Evolutionary conservation across 345 rosid species (phyloP), one percentile per base, ranked within the genome.

Genomic region (Clausena lansium): DNA sequence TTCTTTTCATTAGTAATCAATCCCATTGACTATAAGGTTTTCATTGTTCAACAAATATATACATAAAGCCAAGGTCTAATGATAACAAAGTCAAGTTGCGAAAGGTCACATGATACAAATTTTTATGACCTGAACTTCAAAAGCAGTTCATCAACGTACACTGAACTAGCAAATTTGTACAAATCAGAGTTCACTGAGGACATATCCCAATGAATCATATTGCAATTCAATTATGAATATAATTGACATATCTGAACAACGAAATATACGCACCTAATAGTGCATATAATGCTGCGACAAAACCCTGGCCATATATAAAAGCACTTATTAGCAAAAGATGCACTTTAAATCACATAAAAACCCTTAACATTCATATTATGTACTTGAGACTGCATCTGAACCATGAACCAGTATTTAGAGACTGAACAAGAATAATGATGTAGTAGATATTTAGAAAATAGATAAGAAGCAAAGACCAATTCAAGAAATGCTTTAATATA

Each of bases 231-330:
- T 73, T 45, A 61, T 58, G 45, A 74, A 20, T 22, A 73, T 9
- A 61, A 60, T 5, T 73, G 5, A 50, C 9, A 69, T 72, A 68
- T 41, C 24, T 66, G 30, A 17, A 61, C 61, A 61, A 71, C 58
- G 75, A 65, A 75, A 78, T 63, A 45, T 77, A 86, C 94, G 50
- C 71, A 93, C 96, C 98, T 75, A 80, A 73, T 63, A 90, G 81
- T 9, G 93, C 98, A 72, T 91, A 95, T 7, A 82, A 20, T 70
- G 85, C 89, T 36, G 90, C 92, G 32, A 84, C 74, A 71, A 81
- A 80, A 0, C 93, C 98, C 98, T 95, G 96, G 79, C 82, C 70
- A 85, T 14, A 25, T 74, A 52, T 20, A 54, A 62, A 80, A 41
- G 55, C 38, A 67, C 27, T 38, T 9, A 60, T 80, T 22, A 80